These are phyloP conservation scores for Hypoxylon sp. DNA, from an alignment of 2,329 filamentous ascomycete species.

Conservation along the genomic window DNA sequence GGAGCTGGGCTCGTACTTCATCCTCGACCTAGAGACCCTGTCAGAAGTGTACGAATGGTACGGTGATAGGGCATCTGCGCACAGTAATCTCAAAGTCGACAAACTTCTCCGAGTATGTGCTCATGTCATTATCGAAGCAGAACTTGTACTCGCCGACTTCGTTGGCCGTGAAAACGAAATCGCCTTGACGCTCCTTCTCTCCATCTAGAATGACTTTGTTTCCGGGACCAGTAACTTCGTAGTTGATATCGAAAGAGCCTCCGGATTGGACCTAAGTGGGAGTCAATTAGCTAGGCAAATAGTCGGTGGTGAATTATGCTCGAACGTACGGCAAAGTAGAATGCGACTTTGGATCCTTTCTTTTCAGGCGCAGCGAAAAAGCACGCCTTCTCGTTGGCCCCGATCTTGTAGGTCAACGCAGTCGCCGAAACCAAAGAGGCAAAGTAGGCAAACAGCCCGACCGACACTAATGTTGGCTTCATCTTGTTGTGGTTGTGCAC, in stretches of 20 bases:
- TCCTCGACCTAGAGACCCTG: constrained; percentile 45
- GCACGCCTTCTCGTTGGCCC: constrained; percentile 93
- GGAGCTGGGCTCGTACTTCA: constrained; percentile 47
- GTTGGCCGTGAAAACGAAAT: constrained; percentile 97
- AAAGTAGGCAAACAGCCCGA: constrained; percentile 78
- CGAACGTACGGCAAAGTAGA: constrained; percentile 91
- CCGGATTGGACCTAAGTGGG: constrained; percentile 88
- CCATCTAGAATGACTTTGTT: constrained; percentile 86
- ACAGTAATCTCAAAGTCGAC: constrained; percentile 98
- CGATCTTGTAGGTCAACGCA: constrained; percentile 91
- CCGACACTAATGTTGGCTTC: constrained; percentile 72
- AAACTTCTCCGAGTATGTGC: constrained; percentile 95
- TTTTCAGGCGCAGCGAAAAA: constrained; percentile 88
- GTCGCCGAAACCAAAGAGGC: constrained; percentile 82
- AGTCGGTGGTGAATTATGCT: constrained; percentile 1
- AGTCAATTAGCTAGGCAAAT: constrained; percentile 18
- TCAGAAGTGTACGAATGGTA: constrained; percentile 33
- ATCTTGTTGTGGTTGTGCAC: constrained; percentile 60
- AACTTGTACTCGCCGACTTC: constrained; percentile 91
- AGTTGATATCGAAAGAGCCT: constrained; percentile 97
- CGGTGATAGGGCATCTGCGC: constrained; percentile 52
- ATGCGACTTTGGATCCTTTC: constrained; percentile 88
- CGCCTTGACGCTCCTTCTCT: constrained; percentile 91
- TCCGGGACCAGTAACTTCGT: constrained; percentile 83
- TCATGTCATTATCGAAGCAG: constrained; percentile 99